Evolutionary conservation across 805 yeast species (phyloP), one percentile per base, ranked within the genome.

Genomic region (Sporopachydermia quercuum): DNA sequence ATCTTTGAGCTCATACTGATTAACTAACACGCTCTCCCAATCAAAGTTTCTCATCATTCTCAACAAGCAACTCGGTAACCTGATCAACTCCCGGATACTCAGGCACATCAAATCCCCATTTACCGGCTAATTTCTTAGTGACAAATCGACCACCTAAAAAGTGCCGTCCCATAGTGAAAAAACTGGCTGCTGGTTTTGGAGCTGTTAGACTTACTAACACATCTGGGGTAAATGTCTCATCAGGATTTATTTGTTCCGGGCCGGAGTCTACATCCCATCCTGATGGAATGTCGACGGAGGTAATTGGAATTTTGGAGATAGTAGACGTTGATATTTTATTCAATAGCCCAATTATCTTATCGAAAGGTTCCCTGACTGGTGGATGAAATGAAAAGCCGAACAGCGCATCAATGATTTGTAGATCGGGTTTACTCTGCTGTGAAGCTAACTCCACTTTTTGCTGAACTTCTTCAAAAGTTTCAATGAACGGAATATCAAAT

Each of bases 251-350:
- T 0, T 55, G 59, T 0, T 62, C 57, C 0, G 91, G 94, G 0
- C 98, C 98, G 4, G 68, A 52, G 51, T 91, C 94, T 6, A 91
- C 97, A 52, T 87, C 89, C 98, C 98, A 91, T 0, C 96, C 95
- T 2, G 94, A 81, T 0, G 98, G 98, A 37, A 89, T 74, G 56
- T 91, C 98, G 2, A 91, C 82, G 0, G 93, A 73, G 0, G 83
- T 70, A 2, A 86, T 71, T 1, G 87, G 89, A 2, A 74, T 51
- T 1, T 42, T 11, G 33, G 63, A 23, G 41, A 39, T 42, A 49
- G 50, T 65, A 5, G 45, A 23, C 30, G 30, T 38, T 11, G 37
- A 15, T 16, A 8, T 18, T 2, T 51, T 42, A 4, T 62, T 50
- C 45, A 81, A 54, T 4, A 62, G 48, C n/a, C 49, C 50, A 40